These are phyloP conservation scores for Fraxinus xanthoxyloides DNA, from an alignment of 305 asterid species.

Conservation along the genomic window DNA sequence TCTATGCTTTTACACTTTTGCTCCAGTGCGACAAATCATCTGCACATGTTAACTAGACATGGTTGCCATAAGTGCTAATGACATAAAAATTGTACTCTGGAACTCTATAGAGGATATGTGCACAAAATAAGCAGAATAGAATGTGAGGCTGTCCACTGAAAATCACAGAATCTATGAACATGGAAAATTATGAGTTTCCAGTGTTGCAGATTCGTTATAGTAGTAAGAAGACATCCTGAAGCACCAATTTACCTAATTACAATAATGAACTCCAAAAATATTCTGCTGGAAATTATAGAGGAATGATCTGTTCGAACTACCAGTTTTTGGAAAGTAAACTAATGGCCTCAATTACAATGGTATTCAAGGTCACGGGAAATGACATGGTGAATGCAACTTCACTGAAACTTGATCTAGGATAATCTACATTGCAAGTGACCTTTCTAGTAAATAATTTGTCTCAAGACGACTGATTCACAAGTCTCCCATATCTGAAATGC, in stretches of 20 bases:
- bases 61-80: neutral
- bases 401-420: neutral
- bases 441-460: neutral
- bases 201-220: neutral
- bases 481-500: neutral
- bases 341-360: neutral
- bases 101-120: neutral
- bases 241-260: neutral
- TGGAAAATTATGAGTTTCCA: neutral
- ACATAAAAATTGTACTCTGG: neutral
- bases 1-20: neutral
- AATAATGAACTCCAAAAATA: neutral
- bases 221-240: neutral
- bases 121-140: neutral
- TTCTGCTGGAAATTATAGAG: neutral
- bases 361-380: slow-evolving; percentile 4
- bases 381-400: neutral
- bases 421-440: neutral
- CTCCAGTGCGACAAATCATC: neutral
- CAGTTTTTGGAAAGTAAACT: neutral
- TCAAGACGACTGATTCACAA: neutral
- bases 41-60: neutral
- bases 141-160: neutral
- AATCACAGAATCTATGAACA: neutral
- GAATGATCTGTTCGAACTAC: neutral